phyloP scores from a whole-genome alignment of 495 filamentous ascomycete genomes.

The Choiromyces venosus region DNA sequence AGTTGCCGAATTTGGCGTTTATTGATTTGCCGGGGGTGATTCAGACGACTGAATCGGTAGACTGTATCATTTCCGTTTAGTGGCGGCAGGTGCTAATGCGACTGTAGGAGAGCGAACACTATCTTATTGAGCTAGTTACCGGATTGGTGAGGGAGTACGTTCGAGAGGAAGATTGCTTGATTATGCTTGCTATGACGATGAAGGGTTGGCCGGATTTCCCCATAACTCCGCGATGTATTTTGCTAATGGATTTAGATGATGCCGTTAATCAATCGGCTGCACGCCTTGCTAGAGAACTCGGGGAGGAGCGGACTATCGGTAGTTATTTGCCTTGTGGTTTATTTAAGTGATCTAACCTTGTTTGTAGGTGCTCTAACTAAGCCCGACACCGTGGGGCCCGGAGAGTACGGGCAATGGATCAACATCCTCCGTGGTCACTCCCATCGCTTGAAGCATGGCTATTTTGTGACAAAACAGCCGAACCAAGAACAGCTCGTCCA shows the following conservation, averaged over 20 bases:
- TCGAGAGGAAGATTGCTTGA: slow-evolving; percentile 38
- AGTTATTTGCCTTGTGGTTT: background rate
- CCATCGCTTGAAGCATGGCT: slow-evolving; percentile 45
- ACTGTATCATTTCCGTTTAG: background rate
- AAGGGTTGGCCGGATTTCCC: slow-evolving; percentile 23
- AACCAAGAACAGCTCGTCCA: slow-evolving; percentile 43
- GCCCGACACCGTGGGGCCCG: slow-evolving; percentile 46
- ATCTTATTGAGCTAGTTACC: slow-evolving; percentile 38
- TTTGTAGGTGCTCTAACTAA: slow-evolving; percentile 49
- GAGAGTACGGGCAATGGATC: slow-evolving; percentile 39
- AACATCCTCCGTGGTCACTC: slow-evolving; percentile 43
- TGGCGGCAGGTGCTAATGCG: background rate
- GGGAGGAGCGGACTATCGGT: slow-evolving; percentile 43
- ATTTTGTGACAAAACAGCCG: slow-evolving; percentile 50
- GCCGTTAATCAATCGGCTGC: slow-evolving; percentile 43
- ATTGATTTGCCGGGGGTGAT: slow-evolving; percentile 44
- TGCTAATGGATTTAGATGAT: slow-evolving; percentile 32
- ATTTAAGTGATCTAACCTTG: slow-evolving; percentile 7
- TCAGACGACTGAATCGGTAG: slow-evolving; percentile 41
- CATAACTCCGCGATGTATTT: background rate
- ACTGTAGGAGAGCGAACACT: slow-evolving; percentile 38
- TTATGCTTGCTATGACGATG: slow-evolving; percentile 43
- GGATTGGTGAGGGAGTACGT: slow-evolving; percentile 41
- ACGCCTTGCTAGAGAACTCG: slow-evolving; percentile 35
- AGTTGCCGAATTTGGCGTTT: slow-evolving; percentile 43